Conservation (phyloP, 2,329 filamentous ascomycete genomes). For the Aspergillus fumigatiaffinis region DNA sequence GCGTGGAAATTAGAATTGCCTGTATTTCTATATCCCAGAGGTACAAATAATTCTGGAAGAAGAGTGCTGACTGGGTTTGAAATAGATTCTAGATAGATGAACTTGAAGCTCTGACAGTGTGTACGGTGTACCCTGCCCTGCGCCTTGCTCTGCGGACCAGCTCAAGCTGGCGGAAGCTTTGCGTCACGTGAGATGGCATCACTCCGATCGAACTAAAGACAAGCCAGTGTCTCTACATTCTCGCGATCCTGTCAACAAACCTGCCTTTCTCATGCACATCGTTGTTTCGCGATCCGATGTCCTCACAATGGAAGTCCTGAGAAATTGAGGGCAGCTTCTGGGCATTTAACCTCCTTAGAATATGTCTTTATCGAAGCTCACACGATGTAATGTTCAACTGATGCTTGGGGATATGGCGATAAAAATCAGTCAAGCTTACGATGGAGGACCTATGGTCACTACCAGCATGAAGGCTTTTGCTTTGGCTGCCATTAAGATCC, state of each 20-base stretch:
- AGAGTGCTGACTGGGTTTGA: constrained; percentile 5
- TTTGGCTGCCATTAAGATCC: not conserved
- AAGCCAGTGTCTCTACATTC: no score
- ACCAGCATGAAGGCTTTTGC: not conserved
- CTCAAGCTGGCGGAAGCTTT: constrained; percentile 27
- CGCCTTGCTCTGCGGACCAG: constrained; percentile 13
- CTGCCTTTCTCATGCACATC: not conserved
- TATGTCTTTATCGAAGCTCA: not conserved
- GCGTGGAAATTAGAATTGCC: not conserved
- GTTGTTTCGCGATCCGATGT: not conserved
- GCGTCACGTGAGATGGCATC: constrained; percentile 23
- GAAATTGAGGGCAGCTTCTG: not conserved
- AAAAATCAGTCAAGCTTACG: not conserved
- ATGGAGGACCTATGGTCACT: not conserved
- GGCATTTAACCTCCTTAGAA: not conserved
- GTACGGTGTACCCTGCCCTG: not conserved
- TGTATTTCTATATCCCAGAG: constrained; percentile 3
- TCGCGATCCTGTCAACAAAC: not conserved
- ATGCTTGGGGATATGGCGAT: not conserved
- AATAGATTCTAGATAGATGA: constrained; percentile 7
- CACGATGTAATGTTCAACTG: not conserved
- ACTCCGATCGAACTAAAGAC: not conserved
- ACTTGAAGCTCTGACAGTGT: not conserved
- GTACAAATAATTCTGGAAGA: not conserved
- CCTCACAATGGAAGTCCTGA: not conserved